Evolutionary conservation across 257 asterid genomes (phyloP).

Genomic region (Solanum tarapatanum): DNA sequence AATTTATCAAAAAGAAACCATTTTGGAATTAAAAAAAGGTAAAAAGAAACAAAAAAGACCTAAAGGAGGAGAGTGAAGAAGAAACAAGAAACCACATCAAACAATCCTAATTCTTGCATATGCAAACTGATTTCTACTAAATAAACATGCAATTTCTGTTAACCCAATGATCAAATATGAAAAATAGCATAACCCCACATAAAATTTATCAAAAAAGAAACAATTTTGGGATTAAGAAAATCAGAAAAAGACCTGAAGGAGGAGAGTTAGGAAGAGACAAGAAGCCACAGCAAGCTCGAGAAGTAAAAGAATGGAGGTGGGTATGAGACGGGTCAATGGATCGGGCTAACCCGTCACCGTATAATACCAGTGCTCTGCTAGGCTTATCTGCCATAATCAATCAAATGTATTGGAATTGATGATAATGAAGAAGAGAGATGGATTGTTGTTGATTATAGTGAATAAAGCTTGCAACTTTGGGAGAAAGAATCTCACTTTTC

Average conservation of each 20-base stretch:
- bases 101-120: slow-evolving; percentile 6
- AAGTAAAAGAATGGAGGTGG: slow-evolving; percentile 62
- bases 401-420: background rate
- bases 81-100: slow-evolving; percentile 56
- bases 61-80: slow-evolving; percentile 47
- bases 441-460: background rate
- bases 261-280: slow-evolving; percentile 60
- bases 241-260: slow-evolving; percentile 35
- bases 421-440: background rate
- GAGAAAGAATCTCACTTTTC: background rate
- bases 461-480: background rate
- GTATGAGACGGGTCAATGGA: slow-evolving; percentile 40
- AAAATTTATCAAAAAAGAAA: background rate
- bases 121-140: background rate
- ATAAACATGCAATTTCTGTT: background rate
- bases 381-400: slow-evolving; percentile 60
- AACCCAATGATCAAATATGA: background rate
- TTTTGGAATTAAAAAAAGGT: background rate
- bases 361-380: slow-evolving; percentile 70
- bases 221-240: background rate
- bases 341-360: slow-evolving; percentile 79
- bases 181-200: background rate
- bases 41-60: slow-evolving; percentile 14
- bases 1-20: background rate
- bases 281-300: slow-evolving; percentile 67